Base-by-base conservation (phyloP, 768 basidiomycete species). In the Pholiota molesta region DNA sequence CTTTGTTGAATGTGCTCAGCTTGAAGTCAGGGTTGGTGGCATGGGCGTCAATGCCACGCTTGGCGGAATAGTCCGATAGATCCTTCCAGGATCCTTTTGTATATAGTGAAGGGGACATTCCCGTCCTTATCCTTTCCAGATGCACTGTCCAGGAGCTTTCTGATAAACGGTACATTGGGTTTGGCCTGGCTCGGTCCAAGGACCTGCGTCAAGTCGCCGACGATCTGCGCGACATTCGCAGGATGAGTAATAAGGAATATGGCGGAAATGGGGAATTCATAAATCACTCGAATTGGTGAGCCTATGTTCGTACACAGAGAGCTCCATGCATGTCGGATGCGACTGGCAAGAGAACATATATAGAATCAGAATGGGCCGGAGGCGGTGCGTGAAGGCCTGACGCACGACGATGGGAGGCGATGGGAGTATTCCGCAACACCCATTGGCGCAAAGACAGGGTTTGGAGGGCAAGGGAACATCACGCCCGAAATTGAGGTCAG, bases 1-100 rank as follows among this genome's bases (percentile, higher is more conserved):
- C n/a, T n/a, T 82, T 85, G 65, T 92, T 91, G 52, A 73, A 62
- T 17, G 73, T 66, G 53, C 66, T 73, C 5, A 86, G 78, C 1
- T 81, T 79, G 67, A 83, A 92, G 21, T 86, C 80, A 0, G 81
- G 78, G 70, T 94, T 93, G 3, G 65, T 72, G 0, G 68, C 74
- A 29, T 77, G 75, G 14, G 85, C 76, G 33, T 91, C 85, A 0
- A 79, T 81, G 28, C 91, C 84, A 11, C 91, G 86, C 64, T 86
- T 84, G 6, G 86, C 75, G 10, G 82, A 78, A 62, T 82, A 80
- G 26, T 78, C 80, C 1, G 89, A 82, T 3, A 92, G 70, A 66
- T 93, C 89, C 5, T 79, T 77, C n/a, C n/a, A n/a, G n/a, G n/a
- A n/a, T n/a, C n/a, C n/a, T n/a, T n/a, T 3, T 74, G 45, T 0